A percentile compares a stretch with the other conserved stretches of the same genome.
Conservation (phyloP, 179 eudicot genomes). For the Beta macrorhiza region DNA sequence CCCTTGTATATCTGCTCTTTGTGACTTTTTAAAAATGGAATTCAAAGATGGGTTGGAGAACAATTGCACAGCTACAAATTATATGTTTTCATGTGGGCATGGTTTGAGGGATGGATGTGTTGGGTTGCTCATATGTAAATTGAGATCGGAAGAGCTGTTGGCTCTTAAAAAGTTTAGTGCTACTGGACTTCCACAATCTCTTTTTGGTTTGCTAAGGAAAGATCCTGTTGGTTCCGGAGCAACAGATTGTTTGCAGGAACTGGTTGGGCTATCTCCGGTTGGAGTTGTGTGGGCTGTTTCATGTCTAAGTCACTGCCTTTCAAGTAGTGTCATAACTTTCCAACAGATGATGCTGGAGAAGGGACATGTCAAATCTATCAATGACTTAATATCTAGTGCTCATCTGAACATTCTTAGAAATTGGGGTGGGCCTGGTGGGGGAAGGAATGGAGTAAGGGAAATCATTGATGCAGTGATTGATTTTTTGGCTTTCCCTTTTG, state of each 20-base stretch:
- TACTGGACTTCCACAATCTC: conserved; percentile 80
- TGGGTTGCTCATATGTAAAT: conserved; percentile 69
- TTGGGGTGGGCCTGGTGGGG: conserved; percentile 89
- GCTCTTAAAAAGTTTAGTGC: conserved; percentile 88
- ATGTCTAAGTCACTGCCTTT: conserved; percentile 72
- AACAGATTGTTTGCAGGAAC: conserved; percentile 36
- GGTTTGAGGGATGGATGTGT: conserved; percentile 85
- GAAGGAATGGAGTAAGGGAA: conserved; percentile 62
- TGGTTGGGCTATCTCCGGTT: conserved; percentile 69
- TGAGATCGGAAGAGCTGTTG: conserved; percentile 82
- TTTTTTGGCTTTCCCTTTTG: conserved; percentile 94
- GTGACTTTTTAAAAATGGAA: conserved; percentile 58
- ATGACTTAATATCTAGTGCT: conserved; percentile 59
- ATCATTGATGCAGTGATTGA: conserved; percentile 67
- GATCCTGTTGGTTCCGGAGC: conserved; percentile 38
- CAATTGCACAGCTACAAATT: conserved; percentile 23
- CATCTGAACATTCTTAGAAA: conserved; percentile 64
- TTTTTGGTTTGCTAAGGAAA: conserved; percentile 56
- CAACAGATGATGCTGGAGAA: conserved; percentile 63
- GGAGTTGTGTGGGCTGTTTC: conserved; percentile 94
- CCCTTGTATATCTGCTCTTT: conserved; percentile 73
- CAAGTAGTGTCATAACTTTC: conserved; percentile 70
- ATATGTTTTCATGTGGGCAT: conserved; percentile 75
- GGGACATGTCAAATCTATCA: conserved; percentile 50
- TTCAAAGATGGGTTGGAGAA: conserved; percentile 39